Evolutionary conservation across 352 stramenopile species (phyloP).

Genomic region (Phytophthora idaei): DNA sequence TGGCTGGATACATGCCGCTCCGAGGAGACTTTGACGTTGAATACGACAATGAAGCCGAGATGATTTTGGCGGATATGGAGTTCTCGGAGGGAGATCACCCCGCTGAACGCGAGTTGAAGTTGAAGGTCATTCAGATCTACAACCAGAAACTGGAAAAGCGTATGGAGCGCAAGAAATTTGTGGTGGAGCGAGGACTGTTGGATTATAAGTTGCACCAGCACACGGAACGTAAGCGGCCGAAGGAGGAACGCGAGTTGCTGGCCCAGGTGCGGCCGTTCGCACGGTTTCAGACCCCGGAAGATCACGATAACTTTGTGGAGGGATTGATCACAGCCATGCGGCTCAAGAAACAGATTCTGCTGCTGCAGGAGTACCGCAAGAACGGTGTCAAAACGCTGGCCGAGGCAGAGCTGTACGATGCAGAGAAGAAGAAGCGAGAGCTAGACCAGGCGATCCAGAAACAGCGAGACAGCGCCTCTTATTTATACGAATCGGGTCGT

Average conservation of each 20-base stretch:
- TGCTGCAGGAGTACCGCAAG: constrained; percentile 96
- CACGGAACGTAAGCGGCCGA: constrained; percentile 88
- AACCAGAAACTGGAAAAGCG: constrained; percentile 96
- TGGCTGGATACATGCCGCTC: constrained; percentile 96
- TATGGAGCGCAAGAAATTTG: constrained; percentile 92
- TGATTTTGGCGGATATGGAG: constrained; percentile 97
- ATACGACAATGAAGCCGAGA: constrained; percentile 97
- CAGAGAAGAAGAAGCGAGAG: constrained; percentile 93
- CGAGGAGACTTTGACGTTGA: constrained; percentile 98
- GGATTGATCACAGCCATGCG: constrained; percentile 91
- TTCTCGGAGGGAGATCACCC: constrained; percentile 90
- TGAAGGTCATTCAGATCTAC: constrained; percentile 97
- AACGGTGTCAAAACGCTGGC: constrained; percentile 94
- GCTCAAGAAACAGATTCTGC: constrained; percentile 95
- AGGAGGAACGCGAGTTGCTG: constrained; percentile 95
- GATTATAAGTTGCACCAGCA: constrained; percentile 95
- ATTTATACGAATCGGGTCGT: constrained; percentile 83
- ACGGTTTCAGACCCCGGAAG: constrained; percentile 92
- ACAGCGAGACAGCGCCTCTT: constrained; percentile 85
- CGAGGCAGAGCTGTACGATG: constrained; percentile 95
- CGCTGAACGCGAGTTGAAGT: constrained; percentile 94
- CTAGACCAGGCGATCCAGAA: constrained; percentile 90
- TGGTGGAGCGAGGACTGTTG: constrained; percentile 89
- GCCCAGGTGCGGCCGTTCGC: constrained; percentile 95
- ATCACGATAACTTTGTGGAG: constrained; percentile 94